Evolutionary conservation across 164 flowering plant species (phyloP).

Genomic region (Magnolia changhungtana): DNA sequence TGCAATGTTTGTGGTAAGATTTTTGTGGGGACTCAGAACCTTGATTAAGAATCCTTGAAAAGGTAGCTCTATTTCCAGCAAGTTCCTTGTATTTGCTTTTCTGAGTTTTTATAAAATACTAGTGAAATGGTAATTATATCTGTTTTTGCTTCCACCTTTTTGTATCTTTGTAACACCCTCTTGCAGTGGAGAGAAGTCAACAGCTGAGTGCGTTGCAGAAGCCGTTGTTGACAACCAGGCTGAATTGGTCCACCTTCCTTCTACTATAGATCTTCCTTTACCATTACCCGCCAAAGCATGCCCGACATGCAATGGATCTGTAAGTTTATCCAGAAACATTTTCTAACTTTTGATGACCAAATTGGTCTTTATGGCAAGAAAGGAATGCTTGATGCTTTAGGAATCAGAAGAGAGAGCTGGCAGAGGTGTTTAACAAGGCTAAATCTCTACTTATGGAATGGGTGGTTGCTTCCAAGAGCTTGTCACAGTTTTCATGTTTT

Average conservation of each 20-base stretch:
- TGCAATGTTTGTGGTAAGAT: no score
- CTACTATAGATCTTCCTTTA: constrained; percentile 57
- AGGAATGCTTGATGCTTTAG: no score
- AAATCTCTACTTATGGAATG: no score
- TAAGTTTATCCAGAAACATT: constrained; percentile 27
- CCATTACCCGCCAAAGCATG: constrained; percentile 92
- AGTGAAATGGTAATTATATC: background rate
- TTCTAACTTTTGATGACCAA: background rate
- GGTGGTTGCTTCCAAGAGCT: no score
- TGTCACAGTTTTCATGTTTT: no score
- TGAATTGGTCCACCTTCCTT: constrained; percentile 87
- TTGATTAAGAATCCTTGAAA: constrained; percentile 29
- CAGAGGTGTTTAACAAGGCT: no score
- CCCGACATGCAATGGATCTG: constrained; percentile 84
- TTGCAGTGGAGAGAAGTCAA: constrained; percentile 83
- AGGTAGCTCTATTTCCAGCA: constrained; percentile 40
- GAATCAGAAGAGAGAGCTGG: no score
- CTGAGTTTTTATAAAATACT: background rate
- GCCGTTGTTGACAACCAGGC: constrained; percentile 86
- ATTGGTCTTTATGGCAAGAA: no score
- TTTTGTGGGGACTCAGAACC: no score
- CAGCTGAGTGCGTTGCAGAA: constrained; percentile 75
- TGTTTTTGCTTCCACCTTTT: background rate
- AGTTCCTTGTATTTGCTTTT: background rate
- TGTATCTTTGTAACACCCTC: background rate